Evolutionary conservation across 306 rosid genomes (phyloP), one percentile per base, ranked within the genome.

Genomic region (Quercus rubra): DNA sequence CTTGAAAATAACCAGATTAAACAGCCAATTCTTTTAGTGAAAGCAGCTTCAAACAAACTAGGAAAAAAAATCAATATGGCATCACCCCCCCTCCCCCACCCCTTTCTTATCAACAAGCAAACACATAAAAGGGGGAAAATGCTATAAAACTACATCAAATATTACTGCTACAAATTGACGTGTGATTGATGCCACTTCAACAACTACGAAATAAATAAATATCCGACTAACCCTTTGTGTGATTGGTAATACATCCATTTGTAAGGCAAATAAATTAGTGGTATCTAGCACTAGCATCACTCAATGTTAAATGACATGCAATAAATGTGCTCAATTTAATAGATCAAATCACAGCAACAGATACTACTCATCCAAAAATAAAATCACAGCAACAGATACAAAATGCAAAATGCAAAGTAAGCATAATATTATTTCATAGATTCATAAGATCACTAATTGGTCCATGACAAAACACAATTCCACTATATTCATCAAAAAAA

Each of bases 11-110:
- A 28, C 14, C 28, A 5, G 27, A 23, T 23, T 59, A 23, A 18
- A 0, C 31, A 21, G 30, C 7, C 3, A 9, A 61, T 61, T 62
- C 18, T 27, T 4, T 30, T 27, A 62, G 38, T 6, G 14, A 62
- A 62, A 14, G 9, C 3, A 25, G 68, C 68, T 27, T 2, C 23
- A 59, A 15, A 7, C 12, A 59, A 59, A 59, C 66, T 11, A 23
- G 66, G 4, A 21, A 35, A 7, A 7, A 59, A 23, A 21, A 4
- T 59, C 66, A 0, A 49, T 13, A 49, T 49, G 5, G 17, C 46
- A 41, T 41, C 46, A 1, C 2, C 43, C 0, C 2, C 9, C 43
- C 0, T 0, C 9, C 11, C 46, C 46, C 3, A 0, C 10, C 9
- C 12, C 3, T 9, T 3, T 17, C 0, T 64, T 17, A 28, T 10